Conservation (phyloP, 2,329 filamentous ascomycete species). For the Arachnomyces sp. region DNA sequence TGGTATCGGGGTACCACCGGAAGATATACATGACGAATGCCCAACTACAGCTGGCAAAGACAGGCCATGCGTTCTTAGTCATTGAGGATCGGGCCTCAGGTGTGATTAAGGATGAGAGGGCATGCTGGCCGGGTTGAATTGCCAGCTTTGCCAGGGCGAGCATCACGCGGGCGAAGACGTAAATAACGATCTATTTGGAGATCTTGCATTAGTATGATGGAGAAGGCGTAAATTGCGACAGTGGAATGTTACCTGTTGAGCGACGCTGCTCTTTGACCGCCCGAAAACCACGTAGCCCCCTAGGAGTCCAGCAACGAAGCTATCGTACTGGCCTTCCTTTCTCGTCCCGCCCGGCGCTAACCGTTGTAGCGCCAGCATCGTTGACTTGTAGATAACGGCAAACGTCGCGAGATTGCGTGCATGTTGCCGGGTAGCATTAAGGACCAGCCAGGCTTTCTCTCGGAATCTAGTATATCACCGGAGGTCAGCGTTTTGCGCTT, state of each 20-base stretch:
- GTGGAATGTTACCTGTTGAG: slow-evolving; percentile 52
- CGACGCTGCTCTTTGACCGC: slow-evolving; percentile 68
- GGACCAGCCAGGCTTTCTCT: slow-evolving; percentile 69
- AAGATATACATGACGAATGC: slow-evolving; percentile 93
- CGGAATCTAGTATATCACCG: slow-evolving; percentile 45
- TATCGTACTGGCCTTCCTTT: slow-evolving; percentile 67
- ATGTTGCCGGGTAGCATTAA: slow-evolving; percentile 82
- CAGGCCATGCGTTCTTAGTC: slow-evolving; percentile 74
- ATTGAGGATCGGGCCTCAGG: slow-evolving; percentile 43
- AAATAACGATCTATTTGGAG: slow-evolving; percentile 72
- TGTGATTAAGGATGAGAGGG: slow-evolving; percentile 36
- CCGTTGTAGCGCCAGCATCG: slow-evolving; percentile 67
- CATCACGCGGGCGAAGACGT: slow-evolving; percentile 87
- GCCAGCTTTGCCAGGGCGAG: slow-evolving; percentile 77
- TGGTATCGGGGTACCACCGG: slow-evolving; percentile 78
- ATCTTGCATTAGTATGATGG: slow-evolving; percentile 1
- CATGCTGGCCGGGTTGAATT: slow-evolving; percentile 53
- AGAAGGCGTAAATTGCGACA: not conserved
- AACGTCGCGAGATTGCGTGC: slow-evolving; percentile 88
- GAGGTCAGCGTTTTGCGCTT: too few relatives aligned
- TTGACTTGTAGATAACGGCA: slow-evolving; percentile 79
- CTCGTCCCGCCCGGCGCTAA: slow-evolving; percentile 36
- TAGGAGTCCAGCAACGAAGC: slow-evolving; percentile 75
- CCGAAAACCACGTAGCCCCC: slow-evolving; percentile 95
- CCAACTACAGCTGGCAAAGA: slow-evolving; percentile 87